Percentiles rank a stretch among this genome's conserved stretches.
These are phyloP conservation scores for Pythium plurisporium DNA, from an alignment of 352 stramenopile genomes.

Conservation along the genomic window DNA sequence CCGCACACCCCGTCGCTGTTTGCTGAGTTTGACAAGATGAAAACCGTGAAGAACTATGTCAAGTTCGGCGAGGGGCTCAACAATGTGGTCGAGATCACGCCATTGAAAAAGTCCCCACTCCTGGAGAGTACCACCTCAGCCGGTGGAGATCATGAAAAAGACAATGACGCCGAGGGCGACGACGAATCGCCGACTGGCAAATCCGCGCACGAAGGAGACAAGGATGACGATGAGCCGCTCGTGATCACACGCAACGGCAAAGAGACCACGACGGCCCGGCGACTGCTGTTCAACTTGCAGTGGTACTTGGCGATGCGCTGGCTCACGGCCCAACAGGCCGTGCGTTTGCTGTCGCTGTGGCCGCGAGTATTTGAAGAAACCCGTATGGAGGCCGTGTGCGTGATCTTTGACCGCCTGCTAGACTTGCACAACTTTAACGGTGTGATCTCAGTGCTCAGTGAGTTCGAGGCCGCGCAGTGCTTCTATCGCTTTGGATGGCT, in stretches of 20 bases:
- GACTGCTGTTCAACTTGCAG: conserved; percentile 66
- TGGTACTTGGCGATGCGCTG: conserved; percentile 67
- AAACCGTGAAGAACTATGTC: conserved; percentile 56
- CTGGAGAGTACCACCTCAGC: neutral
- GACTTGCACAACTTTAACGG: conserved; percentile 73
- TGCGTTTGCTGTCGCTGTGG: conserved; percentile 47
- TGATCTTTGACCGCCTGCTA: conserved; percentile 62
- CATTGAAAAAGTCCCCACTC: too few relatives aligned
- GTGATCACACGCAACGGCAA: conserved; percentile 30
- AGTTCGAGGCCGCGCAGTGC: conserved; percentile 53
- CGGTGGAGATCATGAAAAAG: conserved; percentile 1
- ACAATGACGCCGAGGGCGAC: neutral
- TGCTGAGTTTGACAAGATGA: conserved; percentile 58
- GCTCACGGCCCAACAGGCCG: conserved; percentile 58
- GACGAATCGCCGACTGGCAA: neutral
- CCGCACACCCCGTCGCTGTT: conserved; percentile 39
- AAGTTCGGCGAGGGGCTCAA: conserved; percentile 57
- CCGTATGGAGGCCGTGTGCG: conserved; percentile 56
- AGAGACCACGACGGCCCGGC: conserved; percentile 46
- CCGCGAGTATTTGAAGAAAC: conserved; percentile 38
- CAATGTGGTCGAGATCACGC: conserved; percentile 34
- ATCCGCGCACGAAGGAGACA: neutral
- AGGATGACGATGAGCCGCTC: conserved; percentile 17
- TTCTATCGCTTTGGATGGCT: conserved; percentile 68
- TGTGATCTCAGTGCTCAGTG: conserved; percentile 47